Evolutionary conservation across 129 eudicot genomes (phyloP).

Genomic region (Erigeron canadensis): DNA sequence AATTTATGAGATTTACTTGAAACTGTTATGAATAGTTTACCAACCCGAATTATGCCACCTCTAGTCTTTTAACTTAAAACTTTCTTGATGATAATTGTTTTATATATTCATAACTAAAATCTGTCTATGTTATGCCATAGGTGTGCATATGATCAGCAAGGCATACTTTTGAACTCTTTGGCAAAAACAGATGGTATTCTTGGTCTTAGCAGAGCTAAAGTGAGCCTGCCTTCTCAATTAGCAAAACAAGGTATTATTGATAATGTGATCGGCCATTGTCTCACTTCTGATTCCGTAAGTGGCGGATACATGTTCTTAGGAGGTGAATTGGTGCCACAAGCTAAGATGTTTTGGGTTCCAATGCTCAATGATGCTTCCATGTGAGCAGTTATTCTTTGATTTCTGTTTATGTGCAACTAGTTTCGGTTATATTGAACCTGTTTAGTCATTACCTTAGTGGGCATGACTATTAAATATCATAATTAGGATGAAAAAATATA

Average conservation of each 20-base stretch:
- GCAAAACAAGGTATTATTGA: conserved; percentile 55
- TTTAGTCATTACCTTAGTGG: neutral
- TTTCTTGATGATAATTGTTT: conserved; percentile 9
- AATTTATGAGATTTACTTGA: neutral
- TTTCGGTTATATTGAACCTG: conserved; percentile 10
- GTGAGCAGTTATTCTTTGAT: conserved; percentile 42
- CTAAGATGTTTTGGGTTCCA: conserved; percentile 66
- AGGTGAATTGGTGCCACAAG: conserved; percentile 61
- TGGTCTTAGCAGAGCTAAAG: conserved; percentile 75
- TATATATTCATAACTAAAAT: conserved; percentile 5
- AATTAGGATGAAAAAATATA: neutral
- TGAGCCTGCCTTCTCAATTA: conserved; percentile 78
- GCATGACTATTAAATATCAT: neutral
- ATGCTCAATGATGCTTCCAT: conserved; percentile 62
- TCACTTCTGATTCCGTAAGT: conserved; percentile 40
- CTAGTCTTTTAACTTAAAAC: neutral
- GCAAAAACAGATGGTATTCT: conserved; percentile 74
- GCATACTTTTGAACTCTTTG: conserved; percentile 57
- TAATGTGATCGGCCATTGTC: conserved; percentile 79
- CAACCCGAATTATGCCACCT: neutral
- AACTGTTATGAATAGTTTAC: too few species aligned
- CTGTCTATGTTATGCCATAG: conserved; percentile 30
- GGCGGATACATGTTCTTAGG: conserved; percentile 85
- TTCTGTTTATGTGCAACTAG: neutral
- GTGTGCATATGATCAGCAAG: conserved; percentile 83